Evolutionary conservation across 352 stramenopile species (phyloP).

Genomic region (Blastocystis sp.): DNA sequence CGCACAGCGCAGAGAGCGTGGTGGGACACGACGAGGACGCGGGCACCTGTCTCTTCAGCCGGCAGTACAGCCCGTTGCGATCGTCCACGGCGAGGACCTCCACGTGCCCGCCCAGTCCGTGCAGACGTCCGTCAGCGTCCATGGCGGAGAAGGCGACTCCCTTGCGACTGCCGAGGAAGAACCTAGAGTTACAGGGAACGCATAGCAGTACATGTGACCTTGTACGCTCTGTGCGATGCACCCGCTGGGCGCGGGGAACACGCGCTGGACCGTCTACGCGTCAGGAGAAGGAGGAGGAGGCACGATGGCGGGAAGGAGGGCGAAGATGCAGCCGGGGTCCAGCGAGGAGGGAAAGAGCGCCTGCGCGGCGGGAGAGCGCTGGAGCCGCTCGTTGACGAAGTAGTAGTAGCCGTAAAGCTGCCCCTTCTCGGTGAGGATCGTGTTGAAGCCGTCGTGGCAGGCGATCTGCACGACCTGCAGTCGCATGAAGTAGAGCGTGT

Average conservation of each 20-base stretch:
- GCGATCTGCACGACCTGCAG: not conserved
- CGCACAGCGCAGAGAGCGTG: not conserved
- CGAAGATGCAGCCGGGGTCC: conserved; percentile 20
- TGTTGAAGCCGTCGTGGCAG: conserved; percentile 57
- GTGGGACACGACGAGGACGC: not conserved
- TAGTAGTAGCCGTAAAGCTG: conserved; percentile 34
- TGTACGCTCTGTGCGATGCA: conserved; percentile 26
- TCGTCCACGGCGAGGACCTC: not conserved
- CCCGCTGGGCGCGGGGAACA: not conserved
- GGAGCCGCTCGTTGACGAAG: not conserved
- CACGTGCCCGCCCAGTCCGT: conserved; percentile 2
- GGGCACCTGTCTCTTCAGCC: not conserved
- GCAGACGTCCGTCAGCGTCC: not conserved
- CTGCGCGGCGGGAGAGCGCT: not conserved
- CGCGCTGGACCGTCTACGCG: not conserved
- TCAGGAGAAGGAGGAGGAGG: not conserved
- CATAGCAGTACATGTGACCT: not conserved
- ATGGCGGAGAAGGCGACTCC: not conserved
- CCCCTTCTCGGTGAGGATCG: conserved; percentile 9
- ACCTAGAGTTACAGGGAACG: not conserved
- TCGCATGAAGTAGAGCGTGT: conserved; percentile 8
- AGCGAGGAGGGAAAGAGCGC: conserved; percentile 19
- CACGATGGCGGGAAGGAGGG: not conserved
- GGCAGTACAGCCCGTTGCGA: not conserved
- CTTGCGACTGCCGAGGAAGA: conserved; percentile 29